Conservation (phyloP, 768 basidiomycete genomes). For the Roridomyces roridus region DNA sequence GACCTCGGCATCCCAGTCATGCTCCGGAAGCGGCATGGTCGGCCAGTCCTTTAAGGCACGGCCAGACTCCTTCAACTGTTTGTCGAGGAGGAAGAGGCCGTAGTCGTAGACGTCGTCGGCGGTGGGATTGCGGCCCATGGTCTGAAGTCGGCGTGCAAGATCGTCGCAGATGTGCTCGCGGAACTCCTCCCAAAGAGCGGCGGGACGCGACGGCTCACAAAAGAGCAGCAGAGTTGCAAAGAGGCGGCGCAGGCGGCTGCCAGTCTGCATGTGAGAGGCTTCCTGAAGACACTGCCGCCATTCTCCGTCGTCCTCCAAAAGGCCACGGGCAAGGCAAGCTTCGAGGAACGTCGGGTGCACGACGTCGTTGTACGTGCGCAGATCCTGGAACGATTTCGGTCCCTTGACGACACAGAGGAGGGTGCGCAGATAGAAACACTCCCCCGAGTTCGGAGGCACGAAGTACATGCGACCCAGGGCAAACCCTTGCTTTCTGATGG, state of each 20-base stretch:
- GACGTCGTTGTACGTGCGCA: too few species aligned
- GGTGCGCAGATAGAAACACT: constrained; percentile 13
- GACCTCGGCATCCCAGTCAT: background rate
- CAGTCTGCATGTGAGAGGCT: constrained; percentile 40
- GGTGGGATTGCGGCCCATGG: constrained; percentile 3
- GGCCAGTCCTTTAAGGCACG: background rate
- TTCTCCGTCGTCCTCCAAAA: constrained; percentile 48
- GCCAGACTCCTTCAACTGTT: constrained; percentile 4
- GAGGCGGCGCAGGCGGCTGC: constrained; percentile 33
- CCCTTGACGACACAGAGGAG: constrained; percentile 10
- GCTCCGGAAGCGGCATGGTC: background rate
- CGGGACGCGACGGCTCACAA: constrained; percentile 4
- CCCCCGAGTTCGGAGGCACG: constrained; percentile 24
- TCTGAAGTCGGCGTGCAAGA: background rate
- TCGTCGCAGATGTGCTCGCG: constrained; percentile 17
- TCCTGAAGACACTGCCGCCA: constrained; percentile 45
- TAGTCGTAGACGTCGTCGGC: constrained; percentile 10
- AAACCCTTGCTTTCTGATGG: constrained; percentile 29
- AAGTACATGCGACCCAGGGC: constrained; percentile 51
- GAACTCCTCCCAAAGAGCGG: constrained; percentile 6
- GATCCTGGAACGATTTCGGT: background rate
- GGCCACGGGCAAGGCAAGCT: constrained; percentile 32
- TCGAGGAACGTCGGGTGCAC: background rate
- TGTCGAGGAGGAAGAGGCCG: constrained; percentile 8
- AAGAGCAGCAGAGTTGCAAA: constrained; percentile 37